Evolutionary conservation across 441 rosid species (phyloP).

Genomic region (Eruca vesicaria): DNA sequence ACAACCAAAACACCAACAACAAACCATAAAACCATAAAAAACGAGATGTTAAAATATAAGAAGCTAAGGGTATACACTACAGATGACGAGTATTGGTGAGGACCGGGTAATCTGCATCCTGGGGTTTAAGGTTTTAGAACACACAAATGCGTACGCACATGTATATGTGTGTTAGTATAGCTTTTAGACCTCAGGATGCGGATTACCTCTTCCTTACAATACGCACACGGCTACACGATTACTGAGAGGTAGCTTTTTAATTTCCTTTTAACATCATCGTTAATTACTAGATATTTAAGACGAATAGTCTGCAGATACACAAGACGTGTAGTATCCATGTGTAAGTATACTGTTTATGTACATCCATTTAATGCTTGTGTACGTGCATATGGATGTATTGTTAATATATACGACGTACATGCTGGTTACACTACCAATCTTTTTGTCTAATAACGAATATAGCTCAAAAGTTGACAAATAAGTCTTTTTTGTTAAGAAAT

Average conservation of each 20-base stretch:
- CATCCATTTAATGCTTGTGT: not conserved
- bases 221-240: not conserved
- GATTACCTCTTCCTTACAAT: conserved; percentile 74
- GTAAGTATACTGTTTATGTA: not conserved
- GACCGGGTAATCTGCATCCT: conserved; percentile 98
- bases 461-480: not conserved
- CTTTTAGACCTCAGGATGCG: conserved; percentile 71
- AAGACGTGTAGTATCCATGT: not conserved
- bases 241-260: conserved; percentile 2
- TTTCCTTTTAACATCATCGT: not conserved
- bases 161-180: conserved; percentile 11
- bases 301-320: not conserved
- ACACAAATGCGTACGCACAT: not conserved
- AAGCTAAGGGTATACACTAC: not conserved
- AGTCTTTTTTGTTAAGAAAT: not conserved
- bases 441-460: not conserved
- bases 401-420: not conserved
- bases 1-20: not conserved
- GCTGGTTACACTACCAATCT: not conserved
- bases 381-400: not conserved
- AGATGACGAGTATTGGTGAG: conserved; percentile 43
- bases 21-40: not conserved
- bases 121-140: conserved; percentile 56
- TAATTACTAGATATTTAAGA: not conserved
- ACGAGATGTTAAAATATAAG: not conserved